Conservation (phyloP, 345 rosid genomes). For the Linum tenue region DNA sequence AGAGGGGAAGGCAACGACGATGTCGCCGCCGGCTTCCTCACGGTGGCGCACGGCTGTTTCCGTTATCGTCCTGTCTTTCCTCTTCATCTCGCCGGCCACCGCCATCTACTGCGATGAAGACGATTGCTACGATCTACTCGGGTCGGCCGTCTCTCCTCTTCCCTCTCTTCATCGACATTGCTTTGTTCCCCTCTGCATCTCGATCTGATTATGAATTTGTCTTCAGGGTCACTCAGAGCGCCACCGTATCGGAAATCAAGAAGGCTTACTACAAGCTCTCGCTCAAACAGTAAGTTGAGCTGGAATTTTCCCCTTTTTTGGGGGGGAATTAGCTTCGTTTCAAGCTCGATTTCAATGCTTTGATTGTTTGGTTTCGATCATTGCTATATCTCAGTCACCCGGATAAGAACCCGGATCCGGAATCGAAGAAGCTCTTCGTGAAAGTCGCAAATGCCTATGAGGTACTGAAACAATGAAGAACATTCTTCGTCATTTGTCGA, state of each 20-base stretch:
- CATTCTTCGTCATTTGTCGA: neutral
- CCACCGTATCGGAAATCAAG: conserved; percentile 88
- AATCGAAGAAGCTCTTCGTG: conserved; percentile 74
- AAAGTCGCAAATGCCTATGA: conserved; percentile 97
- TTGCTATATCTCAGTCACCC: conserved; percentile 47
- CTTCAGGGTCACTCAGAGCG: conserved; percentile 69
- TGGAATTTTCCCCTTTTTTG: neutral
- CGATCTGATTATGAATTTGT: neutral
- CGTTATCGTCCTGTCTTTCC: conserved; percentile 23
- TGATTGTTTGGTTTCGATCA: conserved; percentile 6
- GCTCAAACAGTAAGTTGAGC: conserved; percentile 50
- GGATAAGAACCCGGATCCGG: conserved; percentile 96
- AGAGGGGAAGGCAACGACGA: conserved; percentile 7
- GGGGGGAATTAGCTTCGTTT: neutral
- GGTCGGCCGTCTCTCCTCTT: conserved; percentile 31
- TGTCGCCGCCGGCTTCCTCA: conserved; percentile 53
- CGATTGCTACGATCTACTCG: conserved; percentile 91
- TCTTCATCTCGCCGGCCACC: conserved; percentile 39
- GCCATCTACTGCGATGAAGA: conserved; percentile 96
- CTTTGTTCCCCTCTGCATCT: neutral
- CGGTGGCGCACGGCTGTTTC: conserved; percentile 39
- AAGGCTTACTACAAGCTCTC: conserved; percentile 94
- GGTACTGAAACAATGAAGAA: conserved; percentile 28
- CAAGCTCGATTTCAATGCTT: neutral
- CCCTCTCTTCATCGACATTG: neutral